Percentiles rank a stretch among this genome's conserved stretches.
phyloP scores from a whole-genome alignment of 495 filamentous ascomycete species.

The Aspergillus panamensis region DNA sequence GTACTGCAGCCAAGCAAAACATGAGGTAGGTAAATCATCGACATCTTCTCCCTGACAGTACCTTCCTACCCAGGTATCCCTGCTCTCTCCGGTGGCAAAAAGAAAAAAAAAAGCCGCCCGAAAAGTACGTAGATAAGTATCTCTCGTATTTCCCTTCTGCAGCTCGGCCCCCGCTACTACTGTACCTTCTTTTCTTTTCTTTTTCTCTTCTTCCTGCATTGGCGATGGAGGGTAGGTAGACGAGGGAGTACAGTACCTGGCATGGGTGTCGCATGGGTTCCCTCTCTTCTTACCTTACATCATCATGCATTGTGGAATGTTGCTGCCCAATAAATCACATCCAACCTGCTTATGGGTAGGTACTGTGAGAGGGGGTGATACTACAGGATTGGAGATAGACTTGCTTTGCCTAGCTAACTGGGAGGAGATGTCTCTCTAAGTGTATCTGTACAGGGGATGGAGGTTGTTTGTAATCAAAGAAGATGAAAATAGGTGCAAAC shows the following conservation, averaged over 20 bases:
- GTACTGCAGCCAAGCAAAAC: too few relatives aligned
- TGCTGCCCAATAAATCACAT: background rate
- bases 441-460: background rate
- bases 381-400: background rate
- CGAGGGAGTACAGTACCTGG: background rate
- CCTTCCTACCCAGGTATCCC: too few relatives aligned
- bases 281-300: background rate
- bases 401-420: too few relatives aligned
- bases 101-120: too few relatives aligned
- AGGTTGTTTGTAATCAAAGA: background rate
- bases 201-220: background rate
- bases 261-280: background rate
- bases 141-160: too few relatives aligned
- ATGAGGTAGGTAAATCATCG: too few relatives aligned
- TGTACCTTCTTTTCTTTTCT: background rate
- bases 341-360: too few relatives aligned
- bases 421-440: background rate
- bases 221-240: background rate
- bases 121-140: too few relatives aligned
- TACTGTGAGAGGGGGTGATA: background rate
- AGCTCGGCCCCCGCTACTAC: background rate
- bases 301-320: constrained; percentile 1
- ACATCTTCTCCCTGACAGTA: too few relatives aligned
- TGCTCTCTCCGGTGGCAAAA: too few relatives aligned
- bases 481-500: too few relatives aligned